These are phyloP conservation scores for Talaromyces proteolyticus DNA, from an alignment of 495 filamentous ascomycete species.

Conservation along the genomic window DNA sequence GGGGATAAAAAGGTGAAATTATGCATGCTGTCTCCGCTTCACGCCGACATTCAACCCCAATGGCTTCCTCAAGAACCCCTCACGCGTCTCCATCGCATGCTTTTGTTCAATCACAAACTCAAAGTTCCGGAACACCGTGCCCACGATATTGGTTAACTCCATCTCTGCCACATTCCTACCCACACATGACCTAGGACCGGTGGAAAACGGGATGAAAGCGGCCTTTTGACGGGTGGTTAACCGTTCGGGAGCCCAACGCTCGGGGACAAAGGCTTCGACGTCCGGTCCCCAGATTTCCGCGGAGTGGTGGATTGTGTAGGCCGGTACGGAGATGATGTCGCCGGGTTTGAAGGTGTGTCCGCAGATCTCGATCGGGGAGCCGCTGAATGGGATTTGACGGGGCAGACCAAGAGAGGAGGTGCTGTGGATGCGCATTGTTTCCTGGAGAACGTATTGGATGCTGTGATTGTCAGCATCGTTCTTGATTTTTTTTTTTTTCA, in stretches of 20 bases:
- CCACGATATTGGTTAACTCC: constrained; percentile 79
- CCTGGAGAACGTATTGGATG: constrained; percentile 74
- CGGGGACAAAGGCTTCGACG: constrained; percentile 76
- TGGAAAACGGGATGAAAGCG: constrained; percentile 81
- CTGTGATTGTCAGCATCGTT: constrained; percentile 17
- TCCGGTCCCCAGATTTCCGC: constrained; percentile 74
- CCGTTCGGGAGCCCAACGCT: constrained; percentile 58
- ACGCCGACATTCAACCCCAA: constrained; percentile 69
- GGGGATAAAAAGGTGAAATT: too few species aligned
- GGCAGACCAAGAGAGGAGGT: constrained; percentile 88
- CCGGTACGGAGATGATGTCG: constrained; percentile 76
- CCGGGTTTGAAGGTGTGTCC: constrained; percentile 66
- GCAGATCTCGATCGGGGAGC: constrained; percentile 44
- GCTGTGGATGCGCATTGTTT: constrained; percentile 85
- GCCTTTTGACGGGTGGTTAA: constrained; percentile 63
- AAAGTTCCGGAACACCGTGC: constrained; percentile 69
- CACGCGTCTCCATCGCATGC: constrained; percentile 65
- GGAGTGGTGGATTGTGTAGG: constrained; percentile 84
- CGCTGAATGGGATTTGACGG: constrained; percentile 63
- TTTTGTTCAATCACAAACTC: constrained; percentile 67
- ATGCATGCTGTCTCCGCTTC: constrained; percentile 31
- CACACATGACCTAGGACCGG: constrained; percentile 77
- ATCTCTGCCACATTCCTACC: constrained; percentile 89
- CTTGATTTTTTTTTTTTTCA: neutral
- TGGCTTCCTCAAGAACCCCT: constrained; percentile 90